Evolutionary conservation across 768 basidiomycete genomes (phyloP).

Genomic region (Rhizopogon sp.): DNA sequence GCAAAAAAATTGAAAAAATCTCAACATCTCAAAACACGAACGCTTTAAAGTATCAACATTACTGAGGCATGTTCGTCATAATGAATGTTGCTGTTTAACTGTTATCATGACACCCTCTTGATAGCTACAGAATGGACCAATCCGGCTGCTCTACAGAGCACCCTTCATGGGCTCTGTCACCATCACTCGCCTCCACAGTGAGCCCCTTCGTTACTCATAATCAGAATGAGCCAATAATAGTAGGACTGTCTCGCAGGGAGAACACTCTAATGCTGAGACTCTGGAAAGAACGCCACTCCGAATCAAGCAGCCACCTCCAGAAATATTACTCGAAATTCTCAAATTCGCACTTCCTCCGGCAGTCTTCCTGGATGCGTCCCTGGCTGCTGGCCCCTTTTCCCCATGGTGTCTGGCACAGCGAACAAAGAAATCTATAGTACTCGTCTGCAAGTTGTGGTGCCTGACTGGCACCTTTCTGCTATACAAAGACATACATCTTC

Average conservation of each 20-base stretch:
- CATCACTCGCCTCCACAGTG: neutral
- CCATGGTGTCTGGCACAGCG: constrained; percentile 17
- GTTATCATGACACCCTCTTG: no score
- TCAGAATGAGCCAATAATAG: no score
- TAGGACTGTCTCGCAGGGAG: neutral
- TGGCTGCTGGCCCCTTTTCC: constrained; percentile 11
- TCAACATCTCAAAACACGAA: no score
- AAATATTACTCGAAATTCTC: constrained; percentile 22
- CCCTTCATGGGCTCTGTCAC: neutral
- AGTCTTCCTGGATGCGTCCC: constrained; percentile 14
- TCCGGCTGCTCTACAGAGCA: neutral
- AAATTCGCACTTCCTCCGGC: constrained; percentile 17
- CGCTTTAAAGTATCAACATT: no score
- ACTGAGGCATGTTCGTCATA: neutral
- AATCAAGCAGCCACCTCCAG: constrained; percentile 11
- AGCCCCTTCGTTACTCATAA: neutral
- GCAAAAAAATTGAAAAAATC: no score
- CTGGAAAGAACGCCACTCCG: neutral
- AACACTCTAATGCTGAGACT: neutral
- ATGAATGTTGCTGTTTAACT: neutral
- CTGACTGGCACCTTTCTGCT: constrained; percentile 17
- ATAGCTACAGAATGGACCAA: neutral
- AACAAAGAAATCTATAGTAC: constrained; percentile 14
- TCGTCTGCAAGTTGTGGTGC: constrained; percentile 25
- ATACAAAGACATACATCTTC: constrained; percentile 23